These are phyloP conservation scores for Maudiozyma saulgeensis DNA, from an alignment of 805 yeast genomes.

Conservation along the genomic window DNA sequence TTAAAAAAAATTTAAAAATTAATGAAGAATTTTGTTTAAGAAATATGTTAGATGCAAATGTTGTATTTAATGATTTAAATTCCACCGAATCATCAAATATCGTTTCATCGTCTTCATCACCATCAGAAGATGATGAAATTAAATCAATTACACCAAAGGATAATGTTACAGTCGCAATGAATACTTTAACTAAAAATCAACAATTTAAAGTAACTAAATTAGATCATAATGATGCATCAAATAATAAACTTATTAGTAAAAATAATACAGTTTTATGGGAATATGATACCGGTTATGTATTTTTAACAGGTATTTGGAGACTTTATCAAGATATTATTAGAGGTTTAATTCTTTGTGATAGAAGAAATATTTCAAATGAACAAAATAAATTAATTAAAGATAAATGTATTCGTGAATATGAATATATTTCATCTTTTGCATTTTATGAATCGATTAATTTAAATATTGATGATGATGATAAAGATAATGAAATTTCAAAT, in stretches of 20 bases:
- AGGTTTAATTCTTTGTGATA: constrained; percentile 12
- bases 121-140: no score
- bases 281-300: constrained; percentile 74
- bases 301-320: constrained; percentile 84
- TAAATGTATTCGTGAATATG: constrained; percentile 13
- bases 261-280: constrained; percentile 81
- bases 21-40: constrained; percentile 1
- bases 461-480: neutral
- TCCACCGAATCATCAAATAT: neutral
- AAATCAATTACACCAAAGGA: neutral
- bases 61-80: neutral
- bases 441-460: constrained; percentile 12
- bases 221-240: constrained; percentile 11
- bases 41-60: constrained; percentile 1
- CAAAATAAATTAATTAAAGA: neutral
- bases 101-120: no score
- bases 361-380: neutral
- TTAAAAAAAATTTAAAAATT: constrained; percentile 3
- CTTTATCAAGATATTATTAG: constrained; percentile 29
- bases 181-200: constrained; percentile 23
- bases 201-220: constrained; percentile 24
- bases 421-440: constrained; percentile 13
- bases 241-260: constrained; percentile 20
- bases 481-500: neutral
- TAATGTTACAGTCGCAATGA: neutral